Conservation (phyloP, 1,284 basidiomycete species). For the Porogramme epimiltina region DNA sequence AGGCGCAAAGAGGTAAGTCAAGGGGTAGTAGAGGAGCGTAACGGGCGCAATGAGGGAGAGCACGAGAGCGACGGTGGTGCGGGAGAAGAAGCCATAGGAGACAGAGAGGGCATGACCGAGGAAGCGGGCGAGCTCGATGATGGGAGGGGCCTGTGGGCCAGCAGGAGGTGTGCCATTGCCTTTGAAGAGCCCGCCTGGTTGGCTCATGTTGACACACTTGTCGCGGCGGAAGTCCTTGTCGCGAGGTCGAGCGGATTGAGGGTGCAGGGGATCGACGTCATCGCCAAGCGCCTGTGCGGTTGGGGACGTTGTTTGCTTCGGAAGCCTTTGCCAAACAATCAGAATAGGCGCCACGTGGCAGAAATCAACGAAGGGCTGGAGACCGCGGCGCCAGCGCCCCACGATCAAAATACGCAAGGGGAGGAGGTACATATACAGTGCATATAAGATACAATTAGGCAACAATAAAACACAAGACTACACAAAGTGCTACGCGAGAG, state of each 20-base stretch:
- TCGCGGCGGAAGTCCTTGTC: background rate
- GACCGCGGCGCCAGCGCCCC: no score
- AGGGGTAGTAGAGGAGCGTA: slow-evolving; percentile 37
- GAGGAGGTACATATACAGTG: no score
- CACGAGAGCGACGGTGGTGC: slow-evolving; percentile 13
- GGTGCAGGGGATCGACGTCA: no score
- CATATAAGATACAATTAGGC: no score
- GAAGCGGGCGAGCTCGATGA: slow-evolving; percentile 23
- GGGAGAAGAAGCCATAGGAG: slow-evolving; percentile 15
- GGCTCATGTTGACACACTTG: background rate
- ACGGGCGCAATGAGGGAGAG: slow-evolving; percentile 24
- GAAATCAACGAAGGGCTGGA: no score
- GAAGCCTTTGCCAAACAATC: slow-evolving; percentile 3
- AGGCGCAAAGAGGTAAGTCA: slow-evolving; percentile 54
- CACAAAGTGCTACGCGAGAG: no score
- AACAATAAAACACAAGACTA: no score
- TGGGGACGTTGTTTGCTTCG: background rate
- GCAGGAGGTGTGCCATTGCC: background rate
- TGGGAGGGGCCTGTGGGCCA: slow-evolving; percentile 18
- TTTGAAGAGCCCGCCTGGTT: background rate
- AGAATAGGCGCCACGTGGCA: background rate
- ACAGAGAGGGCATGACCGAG: slow-evolving; percentile 10
- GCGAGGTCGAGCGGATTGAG: no score
- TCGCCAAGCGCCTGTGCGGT: no score
- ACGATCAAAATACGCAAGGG: no score